Base-by-base conservation (phyloP, 2,329 filamentous ascomycete species). In the Aspergillus fijiensis region DNA sequence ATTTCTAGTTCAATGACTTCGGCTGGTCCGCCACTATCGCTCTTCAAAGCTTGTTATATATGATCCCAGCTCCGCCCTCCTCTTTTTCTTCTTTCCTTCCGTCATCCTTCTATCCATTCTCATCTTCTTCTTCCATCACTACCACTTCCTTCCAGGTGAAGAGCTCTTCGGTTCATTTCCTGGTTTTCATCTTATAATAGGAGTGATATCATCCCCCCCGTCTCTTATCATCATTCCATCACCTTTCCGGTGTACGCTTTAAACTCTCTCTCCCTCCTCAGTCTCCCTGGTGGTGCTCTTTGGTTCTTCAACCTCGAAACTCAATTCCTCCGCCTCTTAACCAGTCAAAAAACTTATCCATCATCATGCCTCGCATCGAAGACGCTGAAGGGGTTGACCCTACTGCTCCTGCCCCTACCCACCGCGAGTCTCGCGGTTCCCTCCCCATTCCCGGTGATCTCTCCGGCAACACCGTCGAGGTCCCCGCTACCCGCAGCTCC, bases 401-500 rank as follows among this genome's bases (percentile, higher is more conserved):
- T 33, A 64, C 76, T 52, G 60, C 64, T 49, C 62, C 69, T 33
- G 57, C 60, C 29, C 48, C 59, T n/a, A 56, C 54, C 71, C 72
- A 45, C 66, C 72, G 56, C 62, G 69, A 63, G 68, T 72, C 51
- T 51, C 59, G 19, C 71, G 66, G 67, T 65, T 63, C 71, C 59
- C 74, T 77, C 61, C 70, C 70, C 63, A 77, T 76, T 58, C 82
- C 82, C 33, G 76, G 76, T 48, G 80, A 80, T 27, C 66, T 65
- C 33, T 16, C 33, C 42, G 76, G 80, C 61, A 82, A 81, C 57
- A 80, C 86, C 49, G 84, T 91, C 69, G 89, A 91, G 77, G 82
- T 92, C 51, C 88, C 89, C 47, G 88, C 89, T 25, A 84, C 87
- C 58, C 80, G 87, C 66, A 89, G 86, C 57, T 84, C 87, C 57